Evolutionary conservation across 1,139 yeast species (phyloP).

Genomic region (Komagataea norvegica): DNA sequence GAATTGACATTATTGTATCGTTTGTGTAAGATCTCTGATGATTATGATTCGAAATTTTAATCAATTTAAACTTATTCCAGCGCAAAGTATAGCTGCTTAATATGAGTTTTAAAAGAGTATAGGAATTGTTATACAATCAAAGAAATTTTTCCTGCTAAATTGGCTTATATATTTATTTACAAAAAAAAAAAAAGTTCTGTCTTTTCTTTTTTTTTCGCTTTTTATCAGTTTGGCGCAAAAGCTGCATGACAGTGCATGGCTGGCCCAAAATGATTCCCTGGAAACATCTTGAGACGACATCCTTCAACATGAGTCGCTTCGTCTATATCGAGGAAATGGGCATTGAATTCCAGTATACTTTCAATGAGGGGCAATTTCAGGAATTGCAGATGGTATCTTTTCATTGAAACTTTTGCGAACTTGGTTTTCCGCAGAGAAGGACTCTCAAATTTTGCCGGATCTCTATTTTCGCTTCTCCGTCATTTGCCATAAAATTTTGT

Average conservation of each 20-base stretch:
- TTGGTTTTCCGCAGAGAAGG: neutral
- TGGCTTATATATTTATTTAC: neutral
- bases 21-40: neutral
- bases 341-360: neutral
- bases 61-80: no score
- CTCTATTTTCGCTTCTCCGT: constrained; percentile 2
- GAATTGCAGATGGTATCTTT: neutral
- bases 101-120: no score
- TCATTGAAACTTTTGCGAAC: neutral
- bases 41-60: neutral
- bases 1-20: constrained; percentile 13
- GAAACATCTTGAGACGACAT: neutral
- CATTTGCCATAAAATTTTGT: neutral
- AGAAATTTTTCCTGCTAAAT: neutral
- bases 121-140: neutral
- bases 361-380: constrained; percentile 1
- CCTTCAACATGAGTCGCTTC: no score
- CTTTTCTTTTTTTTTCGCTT: constrained; percentile 7
- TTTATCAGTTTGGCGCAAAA: constrained; percentile 7
- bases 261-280: neutral
- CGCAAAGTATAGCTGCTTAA: no score
- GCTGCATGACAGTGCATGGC: constrained; percentile 2
- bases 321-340: no score
- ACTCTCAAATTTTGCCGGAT: neutral
- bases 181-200: constrained; percentile 2